Conservation (phyloP, 257 asterid species). For the Plantago major region DNA sequence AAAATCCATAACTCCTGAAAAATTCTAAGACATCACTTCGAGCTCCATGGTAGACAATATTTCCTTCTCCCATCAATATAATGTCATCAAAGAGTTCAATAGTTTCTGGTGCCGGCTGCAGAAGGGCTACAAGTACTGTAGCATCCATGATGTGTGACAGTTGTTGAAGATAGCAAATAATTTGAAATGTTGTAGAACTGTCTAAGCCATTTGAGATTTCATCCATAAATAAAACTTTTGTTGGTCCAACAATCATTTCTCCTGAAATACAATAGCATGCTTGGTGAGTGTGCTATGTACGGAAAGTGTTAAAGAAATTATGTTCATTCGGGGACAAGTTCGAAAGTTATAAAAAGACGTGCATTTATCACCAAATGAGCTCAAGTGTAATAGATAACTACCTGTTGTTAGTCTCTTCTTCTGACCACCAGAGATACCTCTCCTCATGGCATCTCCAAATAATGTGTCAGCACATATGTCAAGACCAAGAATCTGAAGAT, state of each 20-base stretch:
- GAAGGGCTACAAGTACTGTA: constrained; percentile 6
- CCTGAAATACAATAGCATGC: neutral
- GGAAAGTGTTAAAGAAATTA: neutral
- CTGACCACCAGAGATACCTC: constrained; percentile 15
- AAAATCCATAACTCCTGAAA: constrained; percentile 8
- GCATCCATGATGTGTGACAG: constrained; percentile 7
- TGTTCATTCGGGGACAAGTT: neutral
- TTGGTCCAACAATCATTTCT: constrained; percentile 17
- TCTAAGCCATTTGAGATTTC: constrained; percentile 13
- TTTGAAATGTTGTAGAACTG: constrained; percentile 8
- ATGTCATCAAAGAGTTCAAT: constrained; percentile 12
- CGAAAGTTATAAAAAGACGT: neutral
- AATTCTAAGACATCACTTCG: constrained; percentile 6
- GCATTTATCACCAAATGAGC: neutral
- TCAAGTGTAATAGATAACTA: neutral
- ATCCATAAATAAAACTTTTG: constrained; percentile 12
- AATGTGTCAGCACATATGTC: constrained; percentile 8
- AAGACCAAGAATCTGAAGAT: constrained; percentile 8
- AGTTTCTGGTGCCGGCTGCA: constrained; percentile 11
- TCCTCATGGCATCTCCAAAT: constrained; percentile 15
- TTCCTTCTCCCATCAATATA: constrained; percentile 11
- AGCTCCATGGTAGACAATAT: constrained; percentile 6
- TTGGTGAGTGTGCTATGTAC: neutral
- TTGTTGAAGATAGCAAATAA: constrained; percentile 9
- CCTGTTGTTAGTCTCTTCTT: constrained; percentile 15